Conservation (phyloP, 2,329 filamentous ascomycete genomes). For the Verticillium tricorpus region DNA sequence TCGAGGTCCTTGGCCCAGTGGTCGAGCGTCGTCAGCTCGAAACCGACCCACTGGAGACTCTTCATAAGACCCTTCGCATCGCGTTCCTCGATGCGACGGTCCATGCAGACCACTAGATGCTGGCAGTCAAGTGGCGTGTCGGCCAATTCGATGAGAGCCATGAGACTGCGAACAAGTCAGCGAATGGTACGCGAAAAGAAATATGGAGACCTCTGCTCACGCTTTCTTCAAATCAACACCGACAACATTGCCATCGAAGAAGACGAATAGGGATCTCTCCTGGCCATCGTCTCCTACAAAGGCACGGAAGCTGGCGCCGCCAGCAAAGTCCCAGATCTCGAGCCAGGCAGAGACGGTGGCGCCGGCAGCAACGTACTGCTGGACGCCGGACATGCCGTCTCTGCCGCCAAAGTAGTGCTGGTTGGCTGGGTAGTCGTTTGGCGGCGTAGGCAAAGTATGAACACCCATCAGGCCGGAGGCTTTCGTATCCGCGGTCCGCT, state of each 20-base stretch:
- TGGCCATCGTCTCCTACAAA: constrained; percentile 70
- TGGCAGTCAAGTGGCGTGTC: constrained; percentile 71
- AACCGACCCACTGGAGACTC: constrained; percentile 90
- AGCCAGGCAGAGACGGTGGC: constrained; percentile 57
- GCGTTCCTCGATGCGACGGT: constrained; percentile 60
- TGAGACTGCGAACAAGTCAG: constrained; percentile 55
- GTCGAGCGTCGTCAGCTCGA: constrained; percentile 76
- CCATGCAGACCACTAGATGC: constrained; percentile 75
- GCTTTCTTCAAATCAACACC: constrained; percentile 80
- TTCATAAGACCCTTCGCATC: constrained; percentile 67
- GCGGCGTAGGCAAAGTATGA: constrained; percentile 51
- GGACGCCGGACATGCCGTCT: constrained; percentile 13
- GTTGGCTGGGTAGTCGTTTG: constrained; percentile 40
- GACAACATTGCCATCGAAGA: constrained; percentile 71
- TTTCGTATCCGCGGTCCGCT: constrained; percentile 72
- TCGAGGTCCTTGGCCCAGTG: constrained; percentile 64
- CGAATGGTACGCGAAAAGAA: neutral
- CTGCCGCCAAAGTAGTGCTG: constrained; percentile 13
- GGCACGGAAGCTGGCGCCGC: constrained; percentile 78
- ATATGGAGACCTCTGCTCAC: constrained; percentile 45
- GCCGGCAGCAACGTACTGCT: constrained; percentile 14
- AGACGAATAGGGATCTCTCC: constrained; percentile 77
- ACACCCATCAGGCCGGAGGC: constrained; percentile 86
- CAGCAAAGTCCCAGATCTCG: constrained; percentile 81
- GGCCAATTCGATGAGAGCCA: constrained; percentile 86